These are phyloP conservation scores for Multifurca ochricompacta DNA, from an alignment of 768 basidiomycete genomes.

Conservation along the genomic window DNA sequence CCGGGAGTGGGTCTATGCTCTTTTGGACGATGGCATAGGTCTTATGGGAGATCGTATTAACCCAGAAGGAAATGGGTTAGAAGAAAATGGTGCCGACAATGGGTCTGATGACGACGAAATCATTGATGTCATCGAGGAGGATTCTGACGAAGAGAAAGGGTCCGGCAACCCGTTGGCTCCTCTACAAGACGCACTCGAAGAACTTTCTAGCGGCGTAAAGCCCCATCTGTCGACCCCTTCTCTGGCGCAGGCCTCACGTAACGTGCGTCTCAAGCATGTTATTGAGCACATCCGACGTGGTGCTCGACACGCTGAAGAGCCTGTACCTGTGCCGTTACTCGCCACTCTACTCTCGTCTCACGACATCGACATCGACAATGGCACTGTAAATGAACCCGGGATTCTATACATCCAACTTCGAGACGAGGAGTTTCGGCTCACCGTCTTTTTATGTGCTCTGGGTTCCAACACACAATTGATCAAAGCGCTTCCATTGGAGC, in stretches of 20 bases:
- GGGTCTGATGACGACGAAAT: slow-evolving; percentile 52
- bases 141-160: slow-evolving; percentile 39
- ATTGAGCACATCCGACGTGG: slow-evolving; percentile 65
- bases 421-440: slow-evolving; percentile 43
- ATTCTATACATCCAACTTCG: slow-evolving; percentile 42
- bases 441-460: slow-evolving; percentile 47
- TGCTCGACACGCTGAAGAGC: slow-evolving; percentile 52
- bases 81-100: slow-evolving; percentile 27
- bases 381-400: slow-evolving; percentile 20
- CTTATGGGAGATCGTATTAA: slow-evolving; percentile 33
- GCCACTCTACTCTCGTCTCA: slow-evolving; percentile 37
- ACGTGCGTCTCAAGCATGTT: slow-evolving; percentile 26
- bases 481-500: slow-evolving; percentile 37
- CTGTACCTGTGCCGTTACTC: slow-evolving; percentile 44
- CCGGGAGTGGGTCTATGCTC: slow-evolving; percentile 56
- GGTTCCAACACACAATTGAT: slow-evolving; percentile 46
- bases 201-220: slow-evolving; percentile 36
- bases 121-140: slow-evolving; percentile 59
- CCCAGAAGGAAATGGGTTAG: slow-evolving; percentile 23
- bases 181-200: slow-evolving; percentile 56
- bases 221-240: slow-evolving; percentile 30
- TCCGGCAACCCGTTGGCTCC: slow-evolving; percentile 56
- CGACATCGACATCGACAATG: slow-evolving; percentile 11
- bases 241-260: slow-evolving; percentile 25
- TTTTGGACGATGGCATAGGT: slow-evolving; percentile 62